Conservation (phyloP, 495 filamentous ascomycete species). For the Neurospora sp. region DNA sequence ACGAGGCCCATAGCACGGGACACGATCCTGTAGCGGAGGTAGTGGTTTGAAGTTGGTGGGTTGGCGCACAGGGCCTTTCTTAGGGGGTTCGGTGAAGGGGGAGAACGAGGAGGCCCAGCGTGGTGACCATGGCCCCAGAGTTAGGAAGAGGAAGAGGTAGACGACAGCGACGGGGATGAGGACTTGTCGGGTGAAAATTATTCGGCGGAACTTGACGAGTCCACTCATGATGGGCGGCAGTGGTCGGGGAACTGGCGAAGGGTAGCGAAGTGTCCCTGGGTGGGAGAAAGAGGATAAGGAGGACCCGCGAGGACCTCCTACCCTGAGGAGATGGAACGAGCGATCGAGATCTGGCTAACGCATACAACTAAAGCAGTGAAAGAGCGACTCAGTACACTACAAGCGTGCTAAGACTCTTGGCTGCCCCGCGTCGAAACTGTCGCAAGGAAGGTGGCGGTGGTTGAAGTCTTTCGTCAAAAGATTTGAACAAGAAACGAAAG, state of each 20-base stretch:
- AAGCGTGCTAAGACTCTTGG: not conserved
- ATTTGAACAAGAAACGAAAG: not conserved
- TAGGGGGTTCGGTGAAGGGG: conserved; percentile 5
- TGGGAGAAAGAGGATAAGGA: not conserved
- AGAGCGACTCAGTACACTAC: not conserved
- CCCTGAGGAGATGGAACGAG: not conserved
- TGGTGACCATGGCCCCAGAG: conserved; percentile 5
- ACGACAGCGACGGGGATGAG: conserved; percentile 9
- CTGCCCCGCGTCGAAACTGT: not conserved
- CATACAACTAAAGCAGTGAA: not conserved
- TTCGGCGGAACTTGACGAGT: conserved; percentile 11
- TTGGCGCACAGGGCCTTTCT: conserved; percentile 10
- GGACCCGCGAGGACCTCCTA: not conserved
- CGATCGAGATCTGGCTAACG: not conserved
- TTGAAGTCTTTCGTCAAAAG: not conserved
- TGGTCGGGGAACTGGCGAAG: not conserved
- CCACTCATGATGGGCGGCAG: not conserved
- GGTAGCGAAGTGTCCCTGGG: not conserved
- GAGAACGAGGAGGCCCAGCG: conserved; percentile 4
- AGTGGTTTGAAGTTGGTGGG: conserved; percentile 10
- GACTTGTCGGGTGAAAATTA: conserved; percentile 12
- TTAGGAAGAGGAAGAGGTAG: conserved; percentile 12
- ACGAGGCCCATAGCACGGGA: conserved; percentile 20
- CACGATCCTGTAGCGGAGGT: conserved; percentile 13
- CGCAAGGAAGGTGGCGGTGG: not conserved